Conservation (phyloP, 1,284 basidiomycete species). For the Cystobasidium pallidum region DNA sequence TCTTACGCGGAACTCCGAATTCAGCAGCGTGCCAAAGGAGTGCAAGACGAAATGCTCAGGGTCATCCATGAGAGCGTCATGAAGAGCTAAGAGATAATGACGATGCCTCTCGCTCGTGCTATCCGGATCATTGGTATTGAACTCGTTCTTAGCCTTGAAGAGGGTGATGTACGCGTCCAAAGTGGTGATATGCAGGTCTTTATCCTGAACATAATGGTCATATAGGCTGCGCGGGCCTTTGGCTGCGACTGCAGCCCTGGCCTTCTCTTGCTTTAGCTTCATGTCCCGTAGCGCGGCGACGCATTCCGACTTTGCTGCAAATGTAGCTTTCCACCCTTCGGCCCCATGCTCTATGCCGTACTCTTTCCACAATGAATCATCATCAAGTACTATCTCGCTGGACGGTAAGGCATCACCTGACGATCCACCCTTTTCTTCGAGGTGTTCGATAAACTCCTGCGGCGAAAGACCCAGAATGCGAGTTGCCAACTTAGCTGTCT, state of each 20-base stretch:
- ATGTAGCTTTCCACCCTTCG: conserved; percentile 20
- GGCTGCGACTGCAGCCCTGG: conserved; percentile 10
- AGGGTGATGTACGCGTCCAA: conserved; percentile 17
- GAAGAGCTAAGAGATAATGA: conserved; percentile 63
- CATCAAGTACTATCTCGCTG: conserved; percentile 29
- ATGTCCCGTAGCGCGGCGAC: conserved; percentile 10
- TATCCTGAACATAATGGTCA: conserved; percentile 3
- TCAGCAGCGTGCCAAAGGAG: conserved; percentile 63
- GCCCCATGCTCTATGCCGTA: conserved; percentile 25
- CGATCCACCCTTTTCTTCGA: conserved; percentile 16
- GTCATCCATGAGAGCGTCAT: conserved; percentile 72
- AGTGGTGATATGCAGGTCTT: conserved; percentile 15
- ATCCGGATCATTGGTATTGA: conserved; percentile 6
- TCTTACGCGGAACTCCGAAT: conserved; percentile 70
- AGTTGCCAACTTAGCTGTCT: conserved; percentile 21
- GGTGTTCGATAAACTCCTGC: conserved; percentile 31
- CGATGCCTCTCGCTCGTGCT: conserved; percentile 23
- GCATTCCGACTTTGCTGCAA: conserved; percentile 31
- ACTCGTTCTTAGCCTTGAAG: conserved; percentile 2
- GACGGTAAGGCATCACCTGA: neutral
- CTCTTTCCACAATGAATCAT: conserved; percentile 14
- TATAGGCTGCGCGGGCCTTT: conserved; percentile 28
- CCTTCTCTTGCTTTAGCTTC: conserved; percentile 33
- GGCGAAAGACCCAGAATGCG: conserved; percentile 35
- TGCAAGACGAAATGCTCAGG: conserved; percentile 69